Base-by-base conservation (phyloP, 108 stramenopile species). In the Fistulifera solaris region DNA sequence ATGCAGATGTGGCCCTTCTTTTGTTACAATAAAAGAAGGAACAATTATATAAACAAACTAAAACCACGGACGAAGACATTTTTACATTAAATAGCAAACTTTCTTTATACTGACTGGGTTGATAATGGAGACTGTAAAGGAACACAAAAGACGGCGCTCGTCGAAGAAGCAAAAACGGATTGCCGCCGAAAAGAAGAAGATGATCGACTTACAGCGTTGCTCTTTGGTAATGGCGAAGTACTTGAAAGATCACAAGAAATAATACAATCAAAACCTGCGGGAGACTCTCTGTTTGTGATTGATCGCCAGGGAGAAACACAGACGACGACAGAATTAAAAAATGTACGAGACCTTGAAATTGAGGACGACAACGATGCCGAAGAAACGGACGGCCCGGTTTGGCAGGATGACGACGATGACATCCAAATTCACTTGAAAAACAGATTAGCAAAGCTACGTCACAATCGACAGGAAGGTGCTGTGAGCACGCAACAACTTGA, bases 401-500 rank as follows among this genome's bases (percentile, higher is more conserved):
- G 78, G 78, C 58, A 57, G 6, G 78, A 80, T 54, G 55, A 61
- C 6, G 78, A 80, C 41, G 71, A 75, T 68, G 58, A 62, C 2
- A 18, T 64, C 1, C 49, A 47, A 54, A 35, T 62, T 0, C 46
- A 50, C 38, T 52, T 73, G 39, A 44, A 52, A 38, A 66, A 68
- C 61, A 78, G 83, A 31, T 53, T 87, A 35, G 66, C 67, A 67
- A 90, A 90, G 50, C 65, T 90, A 23, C 80, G 83, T 18, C 55
- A 61, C n/a, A 61, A 66, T 12, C 63, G 66, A 19, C 65, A 63
- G 31, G 78, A 83, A 57, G 54, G 65, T 3, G 69, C 68, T 52
- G 75, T 78, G 0, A 27, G 64, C 35, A 75, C 77, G n/a, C 55
- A 82, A 52, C 78, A 86, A 28, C 71, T 84, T 48, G 81, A 89